Evolutionary conservation across 1,284 basidiomycete genomes (phyloP), one percentile per base, ranked within the genome.

Genomic region (Neolentinus lepideus): DNA sequence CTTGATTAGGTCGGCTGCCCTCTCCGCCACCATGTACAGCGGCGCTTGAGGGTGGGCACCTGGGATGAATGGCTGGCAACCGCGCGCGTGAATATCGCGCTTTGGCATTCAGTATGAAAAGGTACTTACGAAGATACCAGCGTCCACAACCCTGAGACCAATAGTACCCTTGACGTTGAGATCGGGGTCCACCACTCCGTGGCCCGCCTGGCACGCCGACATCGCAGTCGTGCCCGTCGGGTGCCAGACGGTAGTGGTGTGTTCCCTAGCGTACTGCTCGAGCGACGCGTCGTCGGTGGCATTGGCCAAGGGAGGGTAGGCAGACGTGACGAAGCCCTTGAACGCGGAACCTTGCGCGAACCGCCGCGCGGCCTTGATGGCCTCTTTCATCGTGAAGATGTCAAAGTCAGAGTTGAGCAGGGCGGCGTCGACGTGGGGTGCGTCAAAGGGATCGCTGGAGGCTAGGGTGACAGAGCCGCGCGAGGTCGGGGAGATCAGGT

Each of bases 21-120:
- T 62, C 60, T 73, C 72, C 12, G 72, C 70, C 2, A 73, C 56
- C 19, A 71, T 61, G 53, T 72, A 73, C 0, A 70, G 59, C 16
- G 69, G 61, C 6, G 67, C 71, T 59, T 73, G 70, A 1, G 71
- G 67, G 55, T 69, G 69, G 1, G 67, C 66, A 14, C 63, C 62
- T 1, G 69, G 64, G 10, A 69, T 57, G 26, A 64, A 68, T 0
- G 71, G 69, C 66, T 33, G 50, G 35, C 35, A n/a, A 52, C 27
- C 22, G 29, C 56, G 36, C 27, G 50, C 52, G 33, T 22, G n/a
- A 50, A 24, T 4, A 9, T 22, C 47, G 14, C 6, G 14, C 6
- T 3, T 24, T 10, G 14, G 12, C 22, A 10, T 27, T 19, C 3
- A 21, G 33, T 6, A 50, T 25, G 14, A 4, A 11, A 25, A 50